Conservation (phyloP, 1,284 basidiomycete genomes). For the Pterula multifida region DNA sequence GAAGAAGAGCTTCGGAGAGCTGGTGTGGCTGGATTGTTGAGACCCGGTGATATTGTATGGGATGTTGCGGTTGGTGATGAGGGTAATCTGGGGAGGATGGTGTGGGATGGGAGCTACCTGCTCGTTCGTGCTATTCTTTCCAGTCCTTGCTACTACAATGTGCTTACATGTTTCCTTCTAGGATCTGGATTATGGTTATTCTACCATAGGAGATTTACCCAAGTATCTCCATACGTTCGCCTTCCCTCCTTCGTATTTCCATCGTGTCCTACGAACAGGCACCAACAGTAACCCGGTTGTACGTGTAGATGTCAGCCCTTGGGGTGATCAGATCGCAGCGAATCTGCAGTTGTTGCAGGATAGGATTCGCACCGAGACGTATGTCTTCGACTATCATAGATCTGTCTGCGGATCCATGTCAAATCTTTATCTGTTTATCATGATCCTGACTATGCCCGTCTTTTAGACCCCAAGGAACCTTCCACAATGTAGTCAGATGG, state of each 20-base stretch:
- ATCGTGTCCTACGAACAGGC: slow-evolving; percentile 60
- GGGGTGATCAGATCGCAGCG: slow-evolving; percentile 60
- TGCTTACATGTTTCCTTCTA: slow-evolving; percentile 17
- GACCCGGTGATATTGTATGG: slow-evolving; percentile 72
- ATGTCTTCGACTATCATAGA: slow-evolving; percentile 18
- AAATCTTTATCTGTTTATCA: slow-evolving; percentile 5
- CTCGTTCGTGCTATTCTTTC: slow-evolving; percentile 37
- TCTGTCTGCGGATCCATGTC: not conserved
- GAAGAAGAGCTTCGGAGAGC: slow-evolving; percentile 65
- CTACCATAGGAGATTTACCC: slow-evolving; percentile 60
- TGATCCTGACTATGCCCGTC: slow-evolving; percentile 6
- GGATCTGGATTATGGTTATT: slow-evolving; percentile 76
- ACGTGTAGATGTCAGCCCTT: slow-evolving; percentile 61
- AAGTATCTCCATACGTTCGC: slow-evolving; percentile 63
- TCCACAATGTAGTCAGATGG: slow-evolving; percentile 74
- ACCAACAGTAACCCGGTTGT: slow-evolving; percentile 56
- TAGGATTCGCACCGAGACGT: slow-evolving; percentile 70
- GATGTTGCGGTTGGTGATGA: slow-evolving; percentile 74
- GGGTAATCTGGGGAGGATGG: slow-evolving; percentile 62
- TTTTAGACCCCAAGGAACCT: slow-evolving; percentile 56
- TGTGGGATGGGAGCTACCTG: slow-evolving; percentile 77
- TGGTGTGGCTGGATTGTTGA: slow-evolving; percentile 43
- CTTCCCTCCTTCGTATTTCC: slow-evolving; percentile 76
- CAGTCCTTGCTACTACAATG: slow-evolving; percentile 5
- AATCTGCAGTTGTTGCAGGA: slow-evolving; percentile 70